Evolutionary conservation across 1,284 basidiomycete genomes (phyloP), one percentile per base, ranked within the genome.

Genomic region (Trichosporon sp.): DNA sequence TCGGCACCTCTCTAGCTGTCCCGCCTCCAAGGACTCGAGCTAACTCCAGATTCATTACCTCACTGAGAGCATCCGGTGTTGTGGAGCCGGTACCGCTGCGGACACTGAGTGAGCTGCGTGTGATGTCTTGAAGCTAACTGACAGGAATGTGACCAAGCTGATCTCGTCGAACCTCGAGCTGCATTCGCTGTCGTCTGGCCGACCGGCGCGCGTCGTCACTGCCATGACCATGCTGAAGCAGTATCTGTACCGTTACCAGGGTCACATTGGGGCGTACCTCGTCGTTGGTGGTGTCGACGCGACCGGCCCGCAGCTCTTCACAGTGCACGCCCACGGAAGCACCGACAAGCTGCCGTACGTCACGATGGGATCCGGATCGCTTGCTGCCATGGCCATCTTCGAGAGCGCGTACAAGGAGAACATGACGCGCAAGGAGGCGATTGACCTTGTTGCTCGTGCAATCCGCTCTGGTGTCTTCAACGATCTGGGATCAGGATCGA

Each of bases 271-370:
- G 54, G 95, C 96, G 0, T 93, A 95, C 14, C 88, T 99, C 46
- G 95, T 99, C 10, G 86, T 99, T n/a, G 95, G 95, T 0, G 95
- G 96, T 36, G 92, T 96, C 31, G 96, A 99, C 80, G 78, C 86
- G 4, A 93, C 92, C 1, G 96, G 96, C 7, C 86, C 95, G 4
- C 92, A 99, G 69, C 87, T 99, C 8, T 99, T 97, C 83, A 98
- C 95, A 11, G 89, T 99, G 68, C 88, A 90, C 67, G 95, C 96
- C 1, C 95, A 99, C 81, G 96, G 96, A 8, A 95, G 92, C 16
- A 98, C 96, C 0, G 96, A 99, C 82, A 99, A 99, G 81, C 85
- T 99, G 33, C 96, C 96, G 0, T 99, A 97, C 74, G 95, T 99
- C 32, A 98, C 96, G 0, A 99, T 99, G 95, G 96, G 96, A 33